phyloP scores from a whole-genome alignment of 306 rosid species.

The Hippophae rhamnoides region DNA sequence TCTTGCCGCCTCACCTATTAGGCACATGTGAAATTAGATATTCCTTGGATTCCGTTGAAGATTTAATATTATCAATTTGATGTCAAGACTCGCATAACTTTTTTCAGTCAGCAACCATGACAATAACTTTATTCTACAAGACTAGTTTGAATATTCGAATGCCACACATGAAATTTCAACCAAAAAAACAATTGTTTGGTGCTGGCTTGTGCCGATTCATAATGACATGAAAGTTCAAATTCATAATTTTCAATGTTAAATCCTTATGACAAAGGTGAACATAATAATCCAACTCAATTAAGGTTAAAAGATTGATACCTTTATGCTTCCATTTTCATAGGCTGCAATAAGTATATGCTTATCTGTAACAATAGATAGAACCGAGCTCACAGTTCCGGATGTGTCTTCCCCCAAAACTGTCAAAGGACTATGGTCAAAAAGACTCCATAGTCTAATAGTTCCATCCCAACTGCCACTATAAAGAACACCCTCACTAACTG shows the following conservation, averaged over 20 bases:
- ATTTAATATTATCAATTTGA: not conserved
- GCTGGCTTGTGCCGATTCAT: too few species aligned
- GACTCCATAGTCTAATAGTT: slow-evolving; percentile 87
- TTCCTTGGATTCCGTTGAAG: not conserved
- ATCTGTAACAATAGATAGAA: slow-evolving; percentile 49
- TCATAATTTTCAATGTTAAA: not conserved
- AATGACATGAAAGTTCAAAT: not conserved
- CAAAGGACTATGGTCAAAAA: slow-evolving; percentile 65
- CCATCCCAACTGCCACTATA: slow-evolving; percentile 99
- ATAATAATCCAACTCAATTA: slow-evolving; percentile 9
- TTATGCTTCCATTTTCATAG: slow-evolving; percentile 65
- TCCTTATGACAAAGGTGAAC: not conserved
- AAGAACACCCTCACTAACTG: slow-evolving; percentile 58
- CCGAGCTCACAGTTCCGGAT: slow-evolving; percentile 41
- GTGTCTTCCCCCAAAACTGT: slow-evolving; percentile 62
- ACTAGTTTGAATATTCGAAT: not conserved
- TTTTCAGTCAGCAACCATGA: not conserved
- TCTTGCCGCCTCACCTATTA: not conserved
- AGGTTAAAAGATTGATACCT: slow-evolving; percentile 43
- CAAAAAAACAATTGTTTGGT: not conserved
- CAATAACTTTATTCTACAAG: not conserved
- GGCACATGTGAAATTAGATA: not conserved
- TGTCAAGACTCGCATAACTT: not conserved
- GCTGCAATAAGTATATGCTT: slow-evolving; percentile 65
- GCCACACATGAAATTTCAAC: not conserved